Conservation (phyloP, 106 monocot genomes). For the Acorus calamus region DNA sequence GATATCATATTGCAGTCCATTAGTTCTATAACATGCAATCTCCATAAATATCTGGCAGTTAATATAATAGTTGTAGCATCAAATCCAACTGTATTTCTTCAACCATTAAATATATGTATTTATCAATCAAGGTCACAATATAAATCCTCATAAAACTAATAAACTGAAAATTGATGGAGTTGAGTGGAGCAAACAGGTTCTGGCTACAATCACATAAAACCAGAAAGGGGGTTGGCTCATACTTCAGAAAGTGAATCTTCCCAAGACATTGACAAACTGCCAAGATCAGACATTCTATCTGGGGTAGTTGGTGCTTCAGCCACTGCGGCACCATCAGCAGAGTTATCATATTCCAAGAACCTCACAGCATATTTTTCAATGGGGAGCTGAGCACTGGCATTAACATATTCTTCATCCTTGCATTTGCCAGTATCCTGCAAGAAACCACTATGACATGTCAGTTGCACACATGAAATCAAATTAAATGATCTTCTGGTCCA, state of each 20-base stretch:
- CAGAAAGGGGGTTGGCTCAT: slow-evolving; percentile 9
- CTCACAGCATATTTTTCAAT: slow-evolving; percentile 62
- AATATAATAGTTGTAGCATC: no score
- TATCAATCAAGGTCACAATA: no score
- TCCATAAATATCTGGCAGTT: no score
- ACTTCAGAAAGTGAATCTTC: slow-evolving; percentile 69
- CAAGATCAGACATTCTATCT: slow-evolving; percentile 50
- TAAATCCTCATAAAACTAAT: no score
- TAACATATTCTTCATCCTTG: slow-evolving; percentile 12
- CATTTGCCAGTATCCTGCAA: slow-evolving; percentile 24
- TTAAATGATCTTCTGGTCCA: no score
- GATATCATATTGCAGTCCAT: no score
- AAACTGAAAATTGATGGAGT: no score
- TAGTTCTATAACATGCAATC: no score
- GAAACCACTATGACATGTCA: background rate
- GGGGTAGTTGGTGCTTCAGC: slow-evolving; percentile 76
- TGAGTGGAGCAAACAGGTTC: no score
- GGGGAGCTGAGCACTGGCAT: slow-evolving; percentile 7
- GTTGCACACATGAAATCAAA: no score
- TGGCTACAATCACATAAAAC: background rate
- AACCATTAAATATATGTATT: no score
- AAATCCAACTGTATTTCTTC: no score
- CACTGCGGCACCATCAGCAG: slow-evolving; percentile 10
- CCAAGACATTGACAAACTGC: slow-evolving; percentile 34
- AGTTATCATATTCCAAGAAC: slow-evolving; percentile 36